phyloP scores from a whole-genome alignment of 768 basidiomycete genomes.

The Phlegmacium glaucopus region DNA sequence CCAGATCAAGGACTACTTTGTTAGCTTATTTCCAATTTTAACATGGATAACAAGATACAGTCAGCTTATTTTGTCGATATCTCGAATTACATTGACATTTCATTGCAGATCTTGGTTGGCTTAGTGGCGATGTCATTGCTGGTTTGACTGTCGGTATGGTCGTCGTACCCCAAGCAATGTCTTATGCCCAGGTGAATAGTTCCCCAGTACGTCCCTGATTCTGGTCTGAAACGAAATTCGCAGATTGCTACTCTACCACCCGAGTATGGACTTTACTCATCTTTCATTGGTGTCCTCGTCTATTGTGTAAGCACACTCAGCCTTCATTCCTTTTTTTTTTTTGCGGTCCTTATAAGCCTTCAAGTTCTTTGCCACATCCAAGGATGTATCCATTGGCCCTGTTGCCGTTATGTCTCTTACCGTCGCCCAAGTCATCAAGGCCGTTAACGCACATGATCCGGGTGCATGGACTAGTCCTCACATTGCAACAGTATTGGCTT shows the following conservation, averaged over 20 bases:
- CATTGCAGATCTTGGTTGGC: slow-evolving; percentile 66
- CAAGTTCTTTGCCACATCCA: slow-evolving; percentile 93
- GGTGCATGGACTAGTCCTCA: slow-evolving; percentile 59
- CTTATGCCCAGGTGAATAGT: slow-evolving; percentile 65
- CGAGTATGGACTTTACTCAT: slow-evolving; percentile 92
- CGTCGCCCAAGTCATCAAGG: slow-evolving; percentile 73
- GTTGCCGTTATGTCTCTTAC: slow-evolving; percentile 98
- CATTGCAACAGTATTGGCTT: slow-evolving; percentile 83
- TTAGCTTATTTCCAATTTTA: slow-evolving; percentile 78
- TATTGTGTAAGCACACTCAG: slow-evolving; percentile 62
- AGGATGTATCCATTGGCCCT: slow-evolving; percentile 99
- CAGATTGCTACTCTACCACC: slow-evolving; percentile 82
- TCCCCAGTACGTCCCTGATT: background rate
- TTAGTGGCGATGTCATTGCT: slow-evolving; percentile 84
- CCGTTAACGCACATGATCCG: slow-evolving; percentile 53
- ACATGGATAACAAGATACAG: slow-evolving; percentile 88
- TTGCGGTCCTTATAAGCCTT: slow-evolving; percentile 2
- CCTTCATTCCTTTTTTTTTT: background rate
- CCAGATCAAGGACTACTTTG: slow-evolving; percentile 63
- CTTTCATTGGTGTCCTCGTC: slow-evolving; percentile 81
- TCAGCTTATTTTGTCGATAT: slow-evolving; percentile 29
- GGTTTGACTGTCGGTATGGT: slow-evolving; percentile 95
- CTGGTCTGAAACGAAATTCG: background rate
- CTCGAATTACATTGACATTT: background rate
- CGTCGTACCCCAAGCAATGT: slow-evolving; percentile 92